phyloP scores from a whole-genome alignment of 306 rosid genomes.

The Gillenia trifoliata region DNA sequence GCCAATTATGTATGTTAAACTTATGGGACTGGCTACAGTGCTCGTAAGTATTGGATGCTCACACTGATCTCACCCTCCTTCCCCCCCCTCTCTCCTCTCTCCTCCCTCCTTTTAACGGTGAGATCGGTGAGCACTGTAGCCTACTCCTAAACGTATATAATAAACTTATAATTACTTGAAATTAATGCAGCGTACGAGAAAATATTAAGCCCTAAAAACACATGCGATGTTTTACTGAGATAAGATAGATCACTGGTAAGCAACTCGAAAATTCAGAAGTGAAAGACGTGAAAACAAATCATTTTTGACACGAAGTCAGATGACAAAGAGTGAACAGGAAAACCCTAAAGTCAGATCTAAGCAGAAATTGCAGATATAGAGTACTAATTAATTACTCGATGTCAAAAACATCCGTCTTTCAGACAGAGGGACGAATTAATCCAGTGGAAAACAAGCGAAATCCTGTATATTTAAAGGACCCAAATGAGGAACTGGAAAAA shows the following conservation, averaged over 20 bases:
- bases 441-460: background rate
- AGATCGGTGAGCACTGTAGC: too few relatives aligned
- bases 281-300: background rate
- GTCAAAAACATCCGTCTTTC: background rate
- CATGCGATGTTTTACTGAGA: background rate
- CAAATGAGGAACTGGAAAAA: background rate
- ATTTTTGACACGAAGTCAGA: background rate
- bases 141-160: background rate
- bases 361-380: background rate
- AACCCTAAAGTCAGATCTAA: constrained; percentile 18
- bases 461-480: constrained; percentile 1
- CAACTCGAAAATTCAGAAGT: background rate
- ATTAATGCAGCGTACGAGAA: background rate
- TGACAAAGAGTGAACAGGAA: constrained; percentile 6
- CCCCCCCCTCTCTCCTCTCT: too few relatives aligned
- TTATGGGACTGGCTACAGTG: too few relatives aligned
- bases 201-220: constrained; percentile 6
- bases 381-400: background rate
- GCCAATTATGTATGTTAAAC: too few relatives aligned
- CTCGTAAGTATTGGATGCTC: too few relatives aligned
- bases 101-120: too few relatives aligned
- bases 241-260: background rate
- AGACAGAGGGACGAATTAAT: constrained; percentile 2
- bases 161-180: background rate
- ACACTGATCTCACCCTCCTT: too few relatives aligned